These are phyloP conservation scores for Cupressus sempervirens DNA, from an alignment of 75 land plant species.

Conservation along the genomic window DNA sequence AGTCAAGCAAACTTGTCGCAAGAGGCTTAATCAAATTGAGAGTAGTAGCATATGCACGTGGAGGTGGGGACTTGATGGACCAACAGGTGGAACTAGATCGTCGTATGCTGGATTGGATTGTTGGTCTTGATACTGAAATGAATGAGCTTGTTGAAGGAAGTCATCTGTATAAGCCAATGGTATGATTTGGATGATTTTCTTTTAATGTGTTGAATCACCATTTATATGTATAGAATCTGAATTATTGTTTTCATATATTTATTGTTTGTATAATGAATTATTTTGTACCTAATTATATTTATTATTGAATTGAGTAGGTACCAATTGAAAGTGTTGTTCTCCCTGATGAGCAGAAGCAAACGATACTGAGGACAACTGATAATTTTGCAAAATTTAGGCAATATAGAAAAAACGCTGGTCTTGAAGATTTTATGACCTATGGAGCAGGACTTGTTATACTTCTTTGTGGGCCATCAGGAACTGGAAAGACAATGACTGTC, in stretches of 20 bases:
- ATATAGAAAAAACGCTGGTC: slow-evolving; percentile 23
- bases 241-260: not conserved
- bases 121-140: slow-evolving; percentile 32
- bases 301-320: slow-evolving; percentile 13
- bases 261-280: not conserved
- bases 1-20: slow-evolving; percentile 25
- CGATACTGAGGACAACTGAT: slow-evolving; percentile 23
- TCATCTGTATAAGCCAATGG: slow-evolving; percentile 27
- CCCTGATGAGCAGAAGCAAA: slow-evolving; percentile 29
- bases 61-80: slow-evolving; percentile 28
- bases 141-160: slow-evolving; percentile 33
- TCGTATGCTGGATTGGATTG: slow-evolving; percentile 33
- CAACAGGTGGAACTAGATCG: slow-evolving; percentile 32
- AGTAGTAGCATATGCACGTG: slow-evolving; percentile 13
- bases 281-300: not conserved
- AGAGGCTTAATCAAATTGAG: slow-evolving; percentile 25
- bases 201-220: not conserved
- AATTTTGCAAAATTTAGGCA: slow-evolving; percentile 25
- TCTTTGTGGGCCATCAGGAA: slow-evolving; percentile 21
- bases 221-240: not conserved
- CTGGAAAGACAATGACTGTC: slow-evolving; percentile 33
- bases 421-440: slow-evolving; percentile 26
- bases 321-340: slow-evolving; percentile 23
- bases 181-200: not conserved
- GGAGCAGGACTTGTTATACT: slow-evolving; percentile 16